These are phyloP conservation scores for Shiraia bambusicola DNA, from an alignment of 2,329 filamentous ascomycete species.

Conservation along the genomic window DNA sequence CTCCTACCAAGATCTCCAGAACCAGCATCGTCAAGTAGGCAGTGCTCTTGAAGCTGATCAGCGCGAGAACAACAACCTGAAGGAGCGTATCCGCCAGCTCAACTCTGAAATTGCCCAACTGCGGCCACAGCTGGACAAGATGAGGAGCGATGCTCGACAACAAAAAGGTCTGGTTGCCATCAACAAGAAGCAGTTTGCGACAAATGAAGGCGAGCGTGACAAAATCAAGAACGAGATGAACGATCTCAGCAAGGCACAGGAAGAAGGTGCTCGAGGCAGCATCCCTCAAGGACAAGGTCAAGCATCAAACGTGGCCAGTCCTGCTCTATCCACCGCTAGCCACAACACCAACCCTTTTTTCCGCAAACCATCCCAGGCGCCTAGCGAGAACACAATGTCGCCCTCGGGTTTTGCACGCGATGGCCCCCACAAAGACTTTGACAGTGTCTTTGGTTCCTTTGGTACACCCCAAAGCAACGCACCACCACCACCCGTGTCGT, in stretches of 20 bases:
- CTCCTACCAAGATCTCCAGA: conserved; percentile 76
- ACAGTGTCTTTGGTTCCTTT: conserved; percentile 80
- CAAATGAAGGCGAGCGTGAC: conserved; percentile 84
- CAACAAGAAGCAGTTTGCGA: conserved; percentile 95
- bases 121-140: conserved; percentile 89
- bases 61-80: conserved; percentile 80
- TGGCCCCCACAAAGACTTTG: conserved; percentile 59
- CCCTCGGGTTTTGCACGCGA: conserved; percentile 51
- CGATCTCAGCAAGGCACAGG: conserved; percentile 64
- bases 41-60: conserved; percentile 80
- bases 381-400: conserved; percentile 54
- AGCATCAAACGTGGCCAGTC: conserved; percentile 62
- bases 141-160: conserved; percentile 87
- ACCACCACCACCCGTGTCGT: conserved; percentile 60
- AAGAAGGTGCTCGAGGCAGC: conserved; percentile 48
- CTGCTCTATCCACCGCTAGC: conserved; percentile 63
- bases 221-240: conserved; percentile 80
- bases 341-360: conserved; percentile 93
- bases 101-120: conserved; percentile 82
- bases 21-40: conserved; percentile 75
- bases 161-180: conserved; percentile 96
- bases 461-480: conserved; percentile 48
- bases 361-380: conserved; percentile 58
- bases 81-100: conserved; percentile 80
- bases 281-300: conserved; percentile 34